Base-by-base conservation (phyloP, 768 basidiomycete genomes). In the Mycena belliarum region DNA sequence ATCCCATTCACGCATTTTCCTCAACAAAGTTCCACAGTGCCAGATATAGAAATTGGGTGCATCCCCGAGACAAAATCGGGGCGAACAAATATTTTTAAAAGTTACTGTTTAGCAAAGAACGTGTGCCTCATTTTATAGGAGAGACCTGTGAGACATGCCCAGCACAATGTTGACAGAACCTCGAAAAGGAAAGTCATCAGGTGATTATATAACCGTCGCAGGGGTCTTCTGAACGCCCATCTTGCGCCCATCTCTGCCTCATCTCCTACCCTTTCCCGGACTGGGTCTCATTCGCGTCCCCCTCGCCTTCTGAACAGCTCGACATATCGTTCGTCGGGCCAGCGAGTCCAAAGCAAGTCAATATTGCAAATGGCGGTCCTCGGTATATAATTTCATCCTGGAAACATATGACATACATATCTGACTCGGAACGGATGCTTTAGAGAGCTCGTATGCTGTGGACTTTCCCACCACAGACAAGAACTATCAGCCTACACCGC, bases 401-500 rank as follows among this genome's bases (percentile, higher is more conserved):
- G 15, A 57, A 52, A 40, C 49, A 55, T 44, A 54, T 63, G 57
- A 58, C 49, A 47, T 50, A 32, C 42, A n/a, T 26, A 4, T 40
- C 52, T 63, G 61, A 58, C 57, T 55, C 52, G 42, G 15, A 18
- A 33, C 44, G 49, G n/a, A 4, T 46, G 47, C 53, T 52, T 29
- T 41, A 58, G 48, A 59, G 38, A 47, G 44, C 52, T 54, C 51
- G 46, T 50, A 52, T 44, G 51, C 52, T 10, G 53, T 66, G 21
- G 60, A 52, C 23, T 68, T 68, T 42, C 67, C 67, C 3, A 61
- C 59, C 26, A 60, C 60, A 16, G 67, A 63, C 49, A 57, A 56
- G 51, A 61, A 60, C 42, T 58, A 46, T 49, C 63, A 67, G 23
- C 73, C 68, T 20, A 63, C 66, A 49, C 76, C 80, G 32, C 69